Evolutionary conservation across 1,284 basidiomycete genomes (phyloP).

Genomic region (Apiotrichum montevideense): DNA sequence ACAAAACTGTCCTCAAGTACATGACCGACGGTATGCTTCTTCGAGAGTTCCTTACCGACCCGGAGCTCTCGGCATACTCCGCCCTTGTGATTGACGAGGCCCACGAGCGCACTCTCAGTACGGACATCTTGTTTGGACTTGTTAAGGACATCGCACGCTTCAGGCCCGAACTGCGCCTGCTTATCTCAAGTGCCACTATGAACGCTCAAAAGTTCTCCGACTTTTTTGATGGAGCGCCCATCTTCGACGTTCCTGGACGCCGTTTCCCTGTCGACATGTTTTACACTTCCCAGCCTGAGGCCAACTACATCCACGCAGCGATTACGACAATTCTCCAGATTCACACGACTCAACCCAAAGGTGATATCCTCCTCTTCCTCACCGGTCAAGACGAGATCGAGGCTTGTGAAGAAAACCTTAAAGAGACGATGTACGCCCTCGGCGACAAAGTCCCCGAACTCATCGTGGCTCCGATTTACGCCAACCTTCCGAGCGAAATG

Average conservation of each 20-base stretch:
- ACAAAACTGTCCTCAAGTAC: conserved; percentile 95
- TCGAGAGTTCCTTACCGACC: conserved; percentile 91
- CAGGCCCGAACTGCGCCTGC: conserved; percentile 78
- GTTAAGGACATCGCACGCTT: conserved; percentile 99
- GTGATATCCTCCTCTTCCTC: conserved; percentile 96
- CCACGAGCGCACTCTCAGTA: conserved; percentile 90
- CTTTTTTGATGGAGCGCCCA: conserved; percentile 90
- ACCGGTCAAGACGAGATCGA: conserved; percentile 99
- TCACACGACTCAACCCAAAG: conserved; percentile 94
- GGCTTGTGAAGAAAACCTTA: conserved; percentile 88
- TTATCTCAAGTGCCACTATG: conserved; percentile 95
- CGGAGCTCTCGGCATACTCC: conserved; percentile 85
- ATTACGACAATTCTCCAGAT: conserved; percentile 99
- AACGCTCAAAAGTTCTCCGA: conserved; percentile 94
- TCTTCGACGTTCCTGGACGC: conserved; percentile 93
- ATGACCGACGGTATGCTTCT: conserved; percentile 99
- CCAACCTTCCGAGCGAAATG: conserved; percentile 96
- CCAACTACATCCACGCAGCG: conserved; percentile 96
- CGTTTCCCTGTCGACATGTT: conserved; percentile 97
- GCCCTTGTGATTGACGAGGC: conserved; percentile 95
- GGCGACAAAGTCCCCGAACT: conserved; percentile 95
- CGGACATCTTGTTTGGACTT: conserved; percentile 92
- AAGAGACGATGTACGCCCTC: conserved; percentile 87
- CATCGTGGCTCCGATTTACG: conserved; percentile 95
- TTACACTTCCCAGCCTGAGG: conserved; percentile 95